These are phyloP conservation scores for Podaxis sp. DNA, from an alignment of 768 basidiomycete species.

Conservation along the genomic window DNA sequence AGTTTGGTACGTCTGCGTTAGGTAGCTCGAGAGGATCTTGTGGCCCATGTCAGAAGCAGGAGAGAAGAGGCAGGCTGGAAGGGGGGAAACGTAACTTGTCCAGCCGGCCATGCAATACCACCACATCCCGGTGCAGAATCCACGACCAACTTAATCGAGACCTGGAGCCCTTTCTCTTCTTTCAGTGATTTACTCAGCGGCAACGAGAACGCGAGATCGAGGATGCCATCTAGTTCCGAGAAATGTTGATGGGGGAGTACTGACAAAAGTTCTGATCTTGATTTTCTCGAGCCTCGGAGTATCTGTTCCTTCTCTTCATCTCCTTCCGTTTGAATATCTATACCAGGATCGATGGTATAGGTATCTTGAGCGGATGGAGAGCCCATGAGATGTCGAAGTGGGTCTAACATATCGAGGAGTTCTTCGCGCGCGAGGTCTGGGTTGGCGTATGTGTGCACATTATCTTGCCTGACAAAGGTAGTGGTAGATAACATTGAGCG, in stretches of 20 bases:
- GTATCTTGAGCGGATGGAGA: not conserved
- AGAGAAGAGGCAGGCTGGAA: constrained; percentile 3
- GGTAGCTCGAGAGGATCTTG: constrained; percentile 76
- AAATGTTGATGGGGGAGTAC: constrained; percentile 56
- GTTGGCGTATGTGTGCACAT: constrained; percentile 2
- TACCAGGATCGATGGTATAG: not conserved
- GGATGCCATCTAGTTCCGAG: constrained; percentile 36
- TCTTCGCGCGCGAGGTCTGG: constrained; percentile 45
- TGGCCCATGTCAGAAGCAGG: constrained; percentile 10
- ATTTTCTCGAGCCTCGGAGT: constrained; percentile 20
- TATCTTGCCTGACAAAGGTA: not conserved
- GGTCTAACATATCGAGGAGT: constrained; percentile 48
- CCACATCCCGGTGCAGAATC: constrained; percentile 89
- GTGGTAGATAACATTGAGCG: constrained; percentile 9
- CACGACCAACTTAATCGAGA: constrained; percentile 49
- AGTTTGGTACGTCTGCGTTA: constrained; percentile 46
- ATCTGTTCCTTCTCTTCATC: constrained; percentile 12
- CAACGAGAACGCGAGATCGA: constrained; percentile 38
- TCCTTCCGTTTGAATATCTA: not conserved
- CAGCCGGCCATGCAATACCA: constrained; percentile 90
- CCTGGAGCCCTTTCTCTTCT: constrained; percentile 12
- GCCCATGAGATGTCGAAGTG: constrained; percentile 55
- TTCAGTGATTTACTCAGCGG: not conserved
- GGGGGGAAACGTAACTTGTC: constrained; percentile 52
- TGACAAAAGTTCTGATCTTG: constrained; percentile 24